phyloP scores from a whole-genome alignment of 1,284 basidiomycete species.

The Marasmius fiardii region DNA sequence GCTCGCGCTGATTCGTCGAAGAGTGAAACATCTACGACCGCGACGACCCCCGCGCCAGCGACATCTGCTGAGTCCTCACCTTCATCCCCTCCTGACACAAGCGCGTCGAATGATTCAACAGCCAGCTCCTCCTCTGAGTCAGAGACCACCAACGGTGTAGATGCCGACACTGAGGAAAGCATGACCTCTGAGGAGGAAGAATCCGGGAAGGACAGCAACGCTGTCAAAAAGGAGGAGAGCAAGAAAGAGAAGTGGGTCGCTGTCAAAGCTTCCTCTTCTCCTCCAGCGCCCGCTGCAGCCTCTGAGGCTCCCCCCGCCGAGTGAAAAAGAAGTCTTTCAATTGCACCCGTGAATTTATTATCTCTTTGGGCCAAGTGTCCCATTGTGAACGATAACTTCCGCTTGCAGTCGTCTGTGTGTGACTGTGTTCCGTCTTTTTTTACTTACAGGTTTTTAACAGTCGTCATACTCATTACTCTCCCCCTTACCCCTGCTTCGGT shows the following conservation, averaged over 20 bases:
- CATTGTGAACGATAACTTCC: no score
- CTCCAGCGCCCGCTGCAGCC: neutral
- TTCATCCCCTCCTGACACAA: conserved; percentile 26
- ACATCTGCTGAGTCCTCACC: conserved; percentile 25
- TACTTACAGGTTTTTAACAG: neutral
- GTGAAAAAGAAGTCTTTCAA: no score
- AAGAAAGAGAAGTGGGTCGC: conserved; percentile 73
- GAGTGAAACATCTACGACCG: conserved; percentile 34
- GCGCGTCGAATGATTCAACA: conserved; percentile 17
- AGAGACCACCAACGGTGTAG: conserved; percentile 55
- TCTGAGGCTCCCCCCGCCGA: neutral
- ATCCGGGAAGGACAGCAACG: conserved; percentile 36
- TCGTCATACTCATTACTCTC: no score
- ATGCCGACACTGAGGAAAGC: conserved; percentile 72
- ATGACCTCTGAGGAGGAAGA: conserved; percentile 73
- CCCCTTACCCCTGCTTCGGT: no score
- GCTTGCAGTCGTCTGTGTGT: neutral
- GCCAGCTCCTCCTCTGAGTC: conserved; percentile 44
- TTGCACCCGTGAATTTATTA: no score
- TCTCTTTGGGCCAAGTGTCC: no score
- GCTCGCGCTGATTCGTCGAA: conserved; percentile 36
- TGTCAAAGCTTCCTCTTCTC: conserved; percentile 36
- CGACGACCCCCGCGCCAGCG: conserved; percentile 22
- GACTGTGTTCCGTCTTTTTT: neutral
- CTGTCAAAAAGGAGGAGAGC: conserved; percentile 25